phyloP scores from a whole-genome alignment of 208 protist genomes.

The Leishmania tarentolae region DNA sequence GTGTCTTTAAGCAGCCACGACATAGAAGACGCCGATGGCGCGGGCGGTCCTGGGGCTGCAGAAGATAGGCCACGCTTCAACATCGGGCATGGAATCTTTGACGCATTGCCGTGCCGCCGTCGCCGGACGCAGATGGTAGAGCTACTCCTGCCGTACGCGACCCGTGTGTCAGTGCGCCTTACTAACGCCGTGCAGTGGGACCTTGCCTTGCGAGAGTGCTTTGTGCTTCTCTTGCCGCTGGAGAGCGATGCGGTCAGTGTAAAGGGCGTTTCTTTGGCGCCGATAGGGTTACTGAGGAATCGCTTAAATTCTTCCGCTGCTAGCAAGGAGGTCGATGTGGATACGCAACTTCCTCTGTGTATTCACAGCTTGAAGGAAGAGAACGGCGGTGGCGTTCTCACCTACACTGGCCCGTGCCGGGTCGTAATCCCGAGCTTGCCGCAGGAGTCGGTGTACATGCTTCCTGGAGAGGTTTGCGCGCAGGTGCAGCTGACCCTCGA shows the following conservation, averaged over 20 bases:
- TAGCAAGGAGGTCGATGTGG: neutral
- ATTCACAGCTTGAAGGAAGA: slow-evolving; percentile 12
- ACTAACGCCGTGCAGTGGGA: slow-evolving; percentile 13
- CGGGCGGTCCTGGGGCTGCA: neutral
- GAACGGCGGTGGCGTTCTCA: slow-evolving; percentile 6
- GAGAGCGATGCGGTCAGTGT: slow-evolving; percentile 22
- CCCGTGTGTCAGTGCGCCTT: slow-evolving; percentile 28
- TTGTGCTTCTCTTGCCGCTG: slow-evolving; percentile 28
- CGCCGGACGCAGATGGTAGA: slow-evolving; percentile 28
- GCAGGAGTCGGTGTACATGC: slow-evolving; percentile 5
- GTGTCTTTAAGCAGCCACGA: slow-evolving; percentile 11
- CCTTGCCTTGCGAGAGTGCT: slow-evolving; percentile 4
- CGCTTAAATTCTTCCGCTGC: neutral
- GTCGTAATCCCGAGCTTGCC: slow-evolving; percentile 24
- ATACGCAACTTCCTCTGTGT: slow-evolving; percentile 10
- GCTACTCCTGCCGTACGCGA: slow-evolving; percentile 19
- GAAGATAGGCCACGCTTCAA: neutral
- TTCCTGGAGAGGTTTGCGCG: slow-evolving; percentile 44
- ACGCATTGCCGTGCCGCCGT: slow-evolving; percentile 26
- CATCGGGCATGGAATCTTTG: slow-evolving; percentile 13
- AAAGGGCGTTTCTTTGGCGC: neutral
- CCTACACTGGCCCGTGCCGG: slow-evolving; percentile 30
- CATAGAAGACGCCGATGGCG: slow-evolving; percentile 8
- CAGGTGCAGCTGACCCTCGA: slow-evolving; percentile 39
- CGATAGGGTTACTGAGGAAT: neutral